Evolutionary conservation across 1,284 basidiomycete genomes (phyloP), one percentile per base, ranked within the genome.

Genomic region (Tilletia horrida): DNA sequence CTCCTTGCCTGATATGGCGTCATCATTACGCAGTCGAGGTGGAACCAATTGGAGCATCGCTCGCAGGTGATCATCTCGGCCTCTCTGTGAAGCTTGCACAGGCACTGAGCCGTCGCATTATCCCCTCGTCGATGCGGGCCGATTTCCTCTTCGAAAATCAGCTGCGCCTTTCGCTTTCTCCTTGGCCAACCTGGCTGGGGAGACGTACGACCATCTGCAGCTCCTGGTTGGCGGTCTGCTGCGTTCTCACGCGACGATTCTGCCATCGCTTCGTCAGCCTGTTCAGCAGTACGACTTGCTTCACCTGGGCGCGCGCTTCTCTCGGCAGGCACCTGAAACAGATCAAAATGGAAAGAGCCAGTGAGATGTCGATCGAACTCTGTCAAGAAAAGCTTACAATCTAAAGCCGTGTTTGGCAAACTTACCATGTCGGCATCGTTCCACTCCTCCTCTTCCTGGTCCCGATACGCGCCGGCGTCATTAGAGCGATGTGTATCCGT

Each of bases 21-120:
- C 42, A 81, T 73, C 50, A 73, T 67, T 23, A 81, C 73, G 65
- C 81, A 82, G 25, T 73, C 66, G 21, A 68, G 76, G 70, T 82
- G 81, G 70, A 80, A 82, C 79, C 80, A 81, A 35, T 75, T 73
- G 66, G 71, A 70, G 69, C 81, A 82, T 47, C 78, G 72, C 66
- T 81, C 77, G 70, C 81, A 82, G n/a, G 73, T 72, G 44, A 81
- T 76, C 79, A 81, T 81, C 47, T 71, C 70, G 31, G 71, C 77
- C 47, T 74, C 72, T 50, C 79, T 74, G 9, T 74, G 68, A 62
- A 72, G 66, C n/a, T 73, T 70, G 67, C 81, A 82, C 23, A 80
- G 70, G 70, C 81, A 82, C 68, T 79, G 77, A 62, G 79, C 71
- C 8, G 69, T 69, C 64, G 72, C 71, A 42, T 73, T 48, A 29